These are phyloP conservation scores for Inonotus obliquus DNA, from an alignment of 1,284 basidiomycete species.

Conservation along the genomic window DNA sequence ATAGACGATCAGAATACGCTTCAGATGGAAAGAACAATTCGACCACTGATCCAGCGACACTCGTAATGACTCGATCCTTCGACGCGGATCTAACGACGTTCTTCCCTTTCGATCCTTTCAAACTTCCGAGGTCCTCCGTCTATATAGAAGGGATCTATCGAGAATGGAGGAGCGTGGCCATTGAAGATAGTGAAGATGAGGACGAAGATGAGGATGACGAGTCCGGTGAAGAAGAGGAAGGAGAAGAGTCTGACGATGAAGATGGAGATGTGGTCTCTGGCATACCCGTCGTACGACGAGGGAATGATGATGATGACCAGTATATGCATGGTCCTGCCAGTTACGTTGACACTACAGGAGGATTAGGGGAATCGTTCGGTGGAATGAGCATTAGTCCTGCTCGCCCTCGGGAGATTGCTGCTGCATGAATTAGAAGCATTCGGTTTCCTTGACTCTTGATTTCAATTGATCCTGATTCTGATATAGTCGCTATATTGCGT, in stretches of 20 bases:
- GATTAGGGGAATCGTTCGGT: conserved; percentile 60
- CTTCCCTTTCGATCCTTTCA: conserved; percentile 99
- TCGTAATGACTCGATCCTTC: conserved; percentile 36
- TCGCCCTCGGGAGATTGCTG: conserved; percentile 3
- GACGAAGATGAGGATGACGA: conserved; percentile 52
- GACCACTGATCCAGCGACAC: conserved; percentile 22
- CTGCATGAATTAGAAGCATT: not conserved
- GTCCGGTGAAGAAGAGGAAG: conserved; percentile 29
- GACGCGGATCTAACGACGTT: conserved; percentile 77
- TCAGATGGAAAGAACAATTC: conserved; percentile 6
- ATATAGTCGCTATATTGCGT: not conserved
- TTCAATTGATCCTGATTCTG: not conserved
- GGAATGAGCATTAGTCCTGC: conserved; percentile 77
- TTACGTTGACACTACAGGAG: conserved; percentile 27
- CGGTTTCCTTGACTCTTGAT: not conserved
- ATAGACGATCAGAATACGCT: conserved; percentile 55
- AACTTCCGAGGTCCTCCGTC: conserved; percentile 67
- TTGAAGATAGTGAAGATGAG: conserved; percentile 65
- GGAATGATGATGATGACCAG: conserved; percentile 15
- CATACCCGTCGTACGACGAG: conserved; percentile 19
- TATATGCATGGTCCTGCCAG: conserved; percentile 15
- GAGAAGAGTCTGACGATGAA: conserved; percentile 29
- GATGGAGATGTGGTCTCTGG: conserved; percentile 6
- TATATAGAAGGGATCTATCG: conserved; percentile 72
- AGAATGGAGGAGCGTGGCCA: conserved; percentile 74